Evolutionary conservation across 352 stramenopile genomes (phyloP).

Genomic region (Phytopythium oedochilum): DNA sequence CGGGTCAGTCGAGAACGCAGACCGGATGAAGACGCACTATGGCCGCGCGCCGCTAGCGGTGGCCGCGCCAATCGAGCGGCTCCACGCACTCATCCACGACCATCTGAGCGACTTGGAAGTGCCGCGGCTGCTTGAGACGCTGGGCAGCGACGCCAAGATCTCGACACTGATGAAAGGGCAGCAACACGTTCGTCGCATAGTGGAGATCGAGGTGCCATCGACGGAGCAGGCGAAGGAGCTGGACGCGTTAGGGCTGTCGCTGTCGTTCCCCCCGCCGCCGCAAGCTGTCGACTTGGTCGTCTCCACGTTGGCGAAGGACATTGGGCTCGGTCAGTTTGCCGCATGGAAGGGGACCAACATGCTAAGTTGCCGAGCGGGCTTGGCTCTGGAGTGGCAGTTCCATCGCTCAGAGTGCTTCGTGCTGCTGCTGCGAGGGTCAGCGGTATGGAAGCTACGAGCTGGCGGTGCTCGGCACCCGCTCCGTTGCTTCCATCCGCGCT

Average conservation of each 20-base stretch:
- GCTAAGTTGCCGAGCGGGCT: conserved; percentile 4
- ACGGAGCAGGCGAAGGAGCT: conserved; percentile 12
- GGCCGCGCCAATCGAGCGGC: conserved; percentile 20
- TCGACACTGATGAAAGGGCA: conserved; percentile 6
- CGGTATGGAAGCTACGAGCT: conserved; percentile 20
- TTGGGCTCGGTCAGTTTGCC: conserved; percentile 22
- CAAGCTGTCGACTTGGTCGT: conserved; percentile 15
- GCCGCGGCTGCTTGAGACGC: conserved; percentile 15
- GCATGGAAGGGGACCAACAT: background rate
- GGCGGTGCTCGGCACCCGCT: conserved; percentile 17
- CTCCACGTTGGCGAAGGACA: conserved; percentile 16
- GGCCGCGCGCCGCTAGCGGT: conserved; percentile 9
- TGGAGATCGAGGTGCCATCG: conserved; percentile 7
- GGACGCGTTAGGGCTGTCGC: conserved; percentile 9
- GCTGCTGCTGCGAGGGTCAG: conserved; percentile 30
- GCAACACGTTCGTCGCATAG: conserved; percentile 4
- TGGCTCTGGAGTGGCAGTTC: conserved; percentile 37
- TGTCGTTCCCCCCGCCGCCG: conserved; percentile 23
- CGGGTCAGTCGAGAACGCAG: conserved; percentile 17
- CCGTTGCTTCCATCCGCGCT: conserved; percentile 18
- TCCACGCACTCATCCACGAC: conserved; percentile 26
- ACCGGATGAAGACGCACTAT: conserved; percentile 21
- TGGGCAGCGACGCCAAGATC: conserved; percentile 11
- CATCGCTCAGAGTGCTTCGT: conserved; percentile 31
- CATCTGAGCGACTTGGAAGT: conserved; percentile 23